phyloP scores from a whole-genome alignment of 2,329 filamentous ascomycete genomes.

The Pseudomassariella vexata region DNA sequence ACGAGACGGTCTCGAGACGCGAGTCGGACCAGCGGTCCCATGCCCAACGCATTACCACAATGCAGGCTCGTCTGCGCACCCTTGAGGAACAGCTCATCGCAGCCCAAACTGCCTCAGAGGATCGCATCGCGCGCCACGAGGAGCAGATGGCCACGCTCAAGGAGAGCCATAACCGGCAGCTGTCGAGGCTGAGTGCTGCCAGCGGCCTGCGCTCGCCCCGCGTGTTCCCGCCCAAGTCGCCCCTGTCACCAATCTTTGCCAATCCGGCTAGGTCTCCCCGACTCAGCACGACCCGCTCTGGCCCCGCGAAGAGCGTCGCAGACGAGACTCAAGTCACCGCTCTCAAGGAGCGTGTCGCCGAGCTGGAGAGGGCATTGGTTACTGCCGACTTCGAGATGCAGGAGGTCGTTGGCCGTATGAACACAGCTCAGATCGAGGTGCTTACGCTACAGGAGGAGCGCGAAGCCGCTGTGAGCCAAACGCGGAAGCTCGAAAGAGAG shows the following conservation, averaged over 20 bases:
- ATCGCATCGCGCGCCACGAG: slow-evolving; percentile 76
- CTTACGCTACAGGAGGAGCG: slow-evolving; percentile 69
- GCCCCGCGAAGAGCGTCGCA: slow-evolving; percentile 57
- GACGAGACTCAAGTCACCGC: slow-evolving; percentile 69
- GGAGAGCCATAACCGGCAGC: slow-evolving; percentile 70
- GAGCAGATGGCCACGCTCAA: slow-evolving; percentile 73
- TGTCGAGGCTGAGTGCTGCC: slow-evolving; percentile 72
- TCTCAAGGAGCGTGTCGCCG: slow-evolving; percentile 72
- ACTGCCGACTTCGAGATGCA: slow-evolving; percentile 79
- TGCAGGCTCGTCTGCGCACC: slow-evolving; percentile 73
- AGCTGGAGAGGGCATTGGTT: slow-evolving; percentile 73
- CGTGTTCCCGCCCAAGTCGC: slow-evolving; percentile 51
- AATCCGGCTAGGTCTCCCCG: slow-evolving; percentile 45
- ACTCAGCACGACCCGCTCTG: slow-evolving; percentile 39
- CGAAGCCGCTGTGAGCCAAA: slow-evolving; percentile 68
- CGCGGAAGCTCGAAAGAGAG: slow-evolving; percentile 61
- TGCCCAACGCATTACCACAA: slow-evolving; percentile 72
- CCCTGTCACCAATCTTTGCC: slow-evolving; percentile 57
- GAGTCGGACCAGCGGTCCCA: slow-evolving; percentile 79
- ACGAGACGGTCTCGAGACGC: slow-evolving; percentile 74
- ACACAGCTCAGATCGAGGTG: slow-evolving; percentile 76
- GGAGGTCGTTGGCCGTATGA: slow-evolving; percentile 77
- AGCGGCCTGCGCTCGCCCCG: slow-evolving; percentile 41
- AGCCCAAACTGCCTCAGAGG: slow-evolving; percentile 83
- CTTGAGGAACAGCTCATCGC: slow-evolving; percentile 80